Base-by-base conservation (phyloP, 495 filamentous ascomycete species). In the Polyplosphaeria fusca region DNA sequence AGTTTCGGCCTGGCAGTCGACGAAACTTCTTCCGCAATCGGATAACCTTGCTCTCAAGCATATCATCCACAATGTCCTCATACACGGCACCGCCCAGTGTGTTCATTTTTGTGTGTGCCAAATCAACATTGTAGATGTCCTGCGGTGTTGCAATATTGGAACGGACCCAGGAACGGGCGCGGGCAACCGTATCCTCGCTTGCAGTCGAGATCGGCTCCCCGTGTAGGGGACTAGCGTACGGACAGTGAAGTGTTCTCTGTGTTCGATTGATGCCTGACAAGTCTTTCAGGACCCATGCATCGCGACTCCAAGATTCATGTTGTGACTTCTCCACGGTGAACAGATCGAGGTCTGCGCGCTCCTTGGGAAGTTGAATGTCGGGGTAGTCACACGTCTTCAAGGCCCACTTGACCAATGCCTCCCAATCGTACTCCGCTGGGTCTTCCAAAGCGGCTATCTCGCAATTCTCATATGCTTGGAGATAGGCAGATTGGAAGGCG, bases 401-500 rank as follows among this genome's bases (percentile, higher is more conserved):
- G 14, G 82, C 81, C 93, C 93, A 98, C 12, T 86, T 77, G 24
- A 94, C 78, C 11, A 96, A 66, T 32, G 67, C 69, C 25, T 77
- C 74, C 88, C 93, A 94, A 65, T 96, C 84, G 63, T 94, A 94
- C 11, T 71, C 74, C 27, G 82, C 73, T 4, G 89, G 74, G 57
- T 94, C 69, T 32, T 84, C 72, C 26, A 99, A 77, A 1, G 72
- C 64, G 1, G 87, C 85, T 0, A 97, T 58, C 46, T 86, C 74
- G 7, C 79, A 79, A 2, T 78, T 76, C 45, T 80, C 80, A 64
- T 96, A 97, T 0, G 88, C 94, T 38, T 79, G 76, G 18, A 91
- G 71, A 67, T 89, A 96, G 14, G 76, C 75, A 27, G 83, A 76
- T 58, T 89, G 86, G 66, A 97, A 95, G 58, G 87, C 83, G n/a